Base-by-base conservation (phyloP, 805 yeast species). In the Kuraishia piskuri region DNA sequence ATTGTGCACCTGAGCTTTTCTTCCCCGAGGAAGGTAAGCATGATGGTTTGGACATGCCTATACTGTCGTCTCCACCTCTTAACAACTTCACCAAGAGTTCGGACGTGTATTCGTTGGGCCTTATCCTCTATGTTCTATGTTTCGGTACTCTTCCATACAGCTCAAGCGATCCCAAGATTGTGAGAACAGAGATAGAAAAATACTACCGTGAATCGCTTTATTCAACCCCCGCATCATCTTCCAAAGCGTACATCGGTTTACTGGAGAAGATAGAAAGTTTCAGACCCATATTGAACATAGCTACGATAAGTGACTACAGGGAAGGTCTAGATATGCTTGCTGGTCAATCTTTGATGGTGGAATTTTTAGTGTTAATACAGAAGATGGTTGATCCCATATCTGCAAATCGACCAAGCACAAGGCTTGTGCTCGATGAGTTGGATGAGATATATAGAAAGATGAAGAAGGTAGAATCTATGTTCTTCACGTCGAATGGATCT, bases 1-100 rank as follows among this genome's bases (percentile, higher is more conserved):
- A 83, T 60, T 83, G 90, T 21, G 96, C 96, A 0, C 97, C 97
- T 0, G 96, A 90, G 59, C 72, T 88, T 10, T 75, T 89, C 59
- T 63, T 73, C 25, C 24, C 26, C 9, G 51, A 31, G 20, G 21
- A 10, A 19, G 19, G 19, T 25, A 46, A 36, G 9, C 46, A 17
- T 17, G n/a, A 20, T 22, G 26, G 19, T 25, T 50, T 22, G 20
- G 24, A 23, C 10, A 62, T 57, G 46, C 58, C 66, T 7, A 56
- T 56, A 26, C 53, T 53, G 45, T 63, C 61, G 36, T 63, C 65
- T 46, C 57, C 59, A 20, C n/a, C 46, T n/a, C 71, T 78, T 21
- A 73, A 73, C 17, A 83, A 86, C 45, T 90, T 88, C 61, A 78
- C 85, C 4, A 82, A 78, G 61, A 78, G 82, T 44, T 82, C 96